Evolutionary conservation across 768 basidiomycete genomes (phyloP), one percentile per base, ranked within the genome.

Genomic region (Calocybe cyanea): DNA sequence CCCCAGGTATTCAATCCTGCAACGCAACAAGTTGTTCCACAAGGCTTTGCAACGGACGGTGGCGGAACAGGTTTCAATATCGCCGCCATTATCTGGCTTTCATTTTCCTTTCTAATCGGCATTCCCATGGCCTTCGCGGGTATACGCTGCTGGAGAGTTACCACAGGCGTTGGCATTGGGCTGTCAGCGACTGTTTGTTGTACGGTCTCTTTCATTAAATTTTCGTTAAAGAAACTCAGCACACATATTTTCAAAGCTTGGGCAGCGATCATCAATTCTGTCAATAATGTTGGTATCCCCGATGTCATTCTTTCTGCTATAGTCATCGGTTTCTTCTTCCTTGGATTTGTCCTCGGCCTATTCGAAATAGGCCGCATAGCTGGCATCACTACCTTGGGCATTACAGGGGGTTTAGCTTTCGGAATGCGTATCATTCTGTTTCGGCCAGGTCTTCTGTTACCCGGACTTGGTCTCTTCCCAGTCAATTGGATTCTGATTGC

Each of bases 191-290:
- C 70, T 4, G 68, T 82, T 5, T 70, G 69, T 42, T 62, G 75
- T 80, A 56, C 48, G 73, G 49, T 9, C 15, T 5, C 30, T 51
- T 33, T 18, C 18, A 25, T 41, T 28, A 25, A n/a, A n/a, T n/a
- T n/a, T 41, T 47, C 17, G 4, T 35, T n/a, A 6, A 35, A 35
- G 44, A 23, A 28, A 17, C 46, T 5, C 9, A 11, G 14, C 15
- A 41, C 13, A 23, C 32, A 7, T 15, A 28, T 40, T 18, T 30
- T 23, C 39, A 7, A 49, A 82, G 82, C 77, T 4, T 86, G 83
- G 83, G 71, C 78, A 6, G 77, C 82, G 9, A 66, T 86, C 38
- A 65, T 79, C 45, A 86, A 82, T 59, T 72, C 78, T 1, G 60
- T 78, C 2, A 64, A 68, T 47, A 62, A 72, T 2, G 55, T 64